Base-by-base conservation (phyloP, 2,329 filamentous ascomycete species). In the Sphaerulina vaccinii region DNA sequence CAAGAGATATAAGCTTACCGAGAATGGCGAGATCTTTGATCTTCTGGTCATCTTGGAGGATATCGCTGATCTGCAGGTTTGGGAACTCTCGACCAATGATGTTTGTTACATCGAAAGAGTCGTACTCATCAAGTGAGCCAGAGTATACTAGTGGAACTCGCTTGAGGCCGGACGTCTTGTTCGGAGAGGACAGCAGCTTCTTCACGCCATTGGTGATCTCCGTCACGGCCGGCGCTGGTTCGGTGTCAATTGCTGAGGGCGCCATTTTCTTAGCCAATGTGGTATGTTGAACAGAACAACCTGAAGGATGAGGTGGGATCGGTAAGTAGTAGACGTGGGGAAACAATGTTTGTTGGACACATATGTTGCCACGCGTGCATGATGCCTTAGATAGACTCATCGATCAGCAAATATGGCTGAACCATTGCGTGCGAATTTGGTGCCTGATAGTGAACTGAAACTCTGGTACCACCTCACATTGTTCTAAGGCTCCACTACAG, bases 21-120 rank as follows among this genome's bases (percentile, higher is more conserved):
- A 81, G 86, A 54, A 87, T 83, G 29, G 71, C 72, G 21, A 74
- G 58, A 55, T 74, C 73, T 38, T 62, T 57, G 6, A 74, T 62
- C 43, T 69, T 61, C 27, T 68, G 65, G 49, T 73, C 70, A 10
- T 69, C 63, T 52, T 68, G 65, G 41, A 68, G 51, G 37, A 65
- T 62, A 19, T 73, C 70, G 22, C 64, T 62, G 5, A 73, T 55
- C 29, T 70, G 67, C 11, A 64, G 59, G 8, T 65, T 65, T 1
- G 70, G 67, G 38, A 72, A 80, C 58, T 80, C 77, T 16, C 69
- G 69, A 11, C 78, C 78, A 55, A 80, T 79, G 15, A 74, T 68
- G 6, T 77, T 76, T 2, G 77, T 81, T 2, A 77, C 66, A 49
- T 80, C 77, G 46, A 77, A 75, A 7, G 65, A 72, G 11, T 75